Conservation (phyloP, 805 yeast genomes). For the Kockiozyma suomiensis region DNA sequence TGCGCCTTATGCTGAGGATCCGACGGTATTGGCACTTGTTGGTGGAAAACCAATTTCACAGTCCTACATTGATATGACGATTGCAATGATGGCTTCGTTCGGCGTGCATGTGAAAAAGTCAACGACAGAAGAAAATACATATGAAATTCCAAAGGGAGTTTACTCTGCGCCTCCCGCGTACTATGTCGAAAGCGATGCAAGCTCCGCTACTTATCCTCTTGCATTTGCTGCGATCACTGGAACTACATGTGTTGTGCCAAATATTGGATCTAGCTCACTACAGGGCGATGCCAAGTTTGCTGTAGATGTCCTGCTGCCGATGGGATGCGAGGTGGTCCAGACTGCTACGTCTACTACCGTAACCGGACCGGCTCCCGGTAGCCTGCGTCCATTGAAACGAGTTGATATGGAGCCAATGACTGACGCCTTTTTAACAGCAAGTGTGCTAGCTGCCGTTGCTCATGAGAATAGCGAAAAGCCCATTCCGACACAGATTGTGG, state of each 20-base stretch:
- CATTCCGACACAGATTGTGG: slow-evolving; percentile 74
- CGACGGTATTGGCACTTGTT: slow-evolving; percentile 82
- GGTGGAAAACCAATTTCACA: slow-evolving; percentile 98
- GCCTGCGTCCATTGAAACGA: slow-evolving; percentile 65
- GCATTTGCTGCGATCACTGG: slow-evolving; percentile 98
- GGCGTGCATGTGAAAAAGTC: slow-evolving; percentile 78
- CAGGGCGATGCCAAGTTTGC: slow-evolving; percentile 99
- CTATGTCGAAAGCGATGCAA: slow-evolving; percentile 93
- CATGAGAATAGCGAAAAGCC: slow-evolving; percentile 43
- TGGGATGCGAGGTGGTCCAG: slow-evolving; percentile 92
- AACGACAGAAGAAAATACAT: slow-evolving; percentile 73
- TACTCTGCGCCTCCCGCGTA: slow-evolving; percentile 83
- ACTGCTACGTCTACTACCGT: slow-evolving; percentile 87
- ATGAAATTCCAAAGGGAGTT: slow-evolving; percentile 82
- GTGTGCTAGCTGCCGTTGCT: slow-evolving; percentile 96
- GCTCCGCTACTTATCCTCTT: slow-evolving; percentile 95
- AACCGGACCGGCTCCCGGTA: slow-evolving; percentile 77
- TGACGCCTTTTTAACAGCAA: slow-evolving; percentile 95
- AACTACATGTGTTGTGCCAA: slow-evolving; percentile 87
- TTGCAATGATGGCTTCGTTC: slow-evolving; percentile 88
- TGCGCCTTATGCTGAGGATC: slow-evolving; percentile 91
- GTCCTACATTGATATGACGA: slow-evolving; percentile 95
- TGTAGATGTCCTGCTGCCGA: slow-evolving; percentile 83
- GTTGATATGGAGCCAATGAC: slow-evolving; percentile 99
- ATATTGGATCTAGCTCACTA: slow-evolving; percentile 85